Percentiles rank a stretch among this genome's conserved stretches.
Evolutionary conservation across 441 rosid genomes (phyloP).

Genomic region (Eruca vesicaria): DNA sequence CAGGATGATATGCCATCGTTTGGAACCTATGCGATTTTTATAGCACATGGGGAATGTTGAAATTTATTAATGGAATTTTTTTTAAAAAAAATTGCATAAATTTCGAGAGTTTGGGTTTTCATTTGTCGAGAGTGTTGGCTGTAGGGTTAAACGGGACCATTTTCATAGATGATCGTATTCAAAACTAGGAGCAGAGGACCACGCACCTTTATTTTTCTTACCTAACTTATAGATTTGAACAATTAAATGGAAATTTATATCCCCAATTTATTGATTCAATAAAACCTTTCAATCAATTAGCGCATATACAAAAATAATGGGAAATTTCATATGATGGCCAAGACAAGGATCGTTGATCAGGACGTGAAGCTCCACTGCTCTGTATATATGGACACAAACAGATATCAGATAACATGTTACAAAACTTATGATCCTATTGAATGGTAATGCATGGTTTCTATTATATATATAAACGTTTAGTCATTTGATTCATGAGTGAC

Average conservation of each 20-base stretch:
- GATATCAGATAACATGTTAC: neutral
- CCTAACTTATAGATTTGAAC: slow-evolving; percentile 19
- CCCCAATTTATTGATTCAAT: neutral
- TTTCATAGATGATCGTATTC: slow-evolving; percentile 31
- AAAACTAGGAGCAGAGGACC: slow-evolving; percentile 31
- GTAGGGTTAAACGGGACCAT: slow-evolving; percentile 36
- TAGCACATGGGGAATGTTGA: neutral
- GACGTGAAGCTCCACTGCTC: slow-evolving; percentile 14
- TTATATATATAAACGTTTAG: neutral
- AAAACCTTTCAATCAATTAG: neutral
- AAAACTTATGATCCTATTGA: neutral
- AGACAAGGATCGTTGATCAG: slow-evolving; percentile 19
- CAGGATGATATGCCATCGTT: neutral
- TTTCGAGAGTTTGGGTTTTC: slow-evolving; percentile 1
- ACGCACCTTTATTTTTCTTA: slow-evolving; percentile 12
- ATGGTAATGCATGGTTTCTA: slow-evolving; percentile 3
- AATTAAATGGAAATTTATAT: neutral
- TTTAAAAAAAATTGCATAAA: neutral
- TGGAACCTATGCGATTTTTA: neutral
- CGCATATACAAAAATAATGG: neutral
- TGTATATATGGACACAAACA: slow-evolving; percentile 11
- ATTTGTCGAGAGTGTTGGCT: slow-evolving; percentile 26
- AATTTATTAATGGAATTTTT: neutral
- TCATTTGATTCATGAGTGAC: slow-evolving; percentile 16
- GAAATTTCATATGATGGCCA: neutral